phyloP scores from a whole-genome alignment of 2,329 filamentous ascomycete genomes.

The Sclerotinia sclerotiorum region DNA sequence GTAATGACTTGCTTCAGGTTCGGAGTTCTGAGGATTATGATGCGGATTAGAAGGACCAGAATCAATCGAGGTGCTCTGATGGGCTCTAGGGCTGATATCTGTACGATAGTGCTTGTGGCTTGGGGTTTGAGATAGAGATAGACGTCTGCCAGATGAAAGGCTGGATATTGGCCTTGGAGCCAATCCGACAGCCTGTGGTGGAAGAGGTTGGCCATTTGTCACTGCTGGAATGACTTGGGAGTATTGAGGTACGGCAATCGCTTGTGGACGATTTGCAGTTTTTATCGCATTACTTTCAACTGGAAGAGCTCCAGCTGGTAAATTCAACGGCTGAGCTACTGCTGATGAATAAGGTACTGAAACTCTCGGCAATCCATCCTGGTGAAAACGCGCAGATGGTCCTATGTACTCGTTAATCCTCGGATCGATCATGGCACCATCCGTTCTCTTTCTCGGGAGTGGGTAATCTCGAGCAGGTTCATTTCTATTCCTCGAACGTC shows the following conservation, averaged over 20 bases:
- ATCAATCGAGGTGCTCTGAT: neutral
- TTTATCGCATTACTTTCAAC: neutral
- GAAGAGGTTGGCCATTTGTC: neutral
- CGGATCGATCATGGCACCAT: neutral
- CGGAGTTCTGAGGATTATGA: neutral
- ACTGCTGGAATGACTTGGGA: neutral
- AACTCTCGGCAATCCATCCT: neutral
- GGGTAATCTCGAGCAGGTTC: neutral
- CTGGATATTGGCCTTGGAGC: neutral
- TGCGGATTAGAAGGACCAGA: neutral
- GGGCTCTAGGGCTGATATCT: neutral
- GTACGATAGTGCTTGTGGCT: neutral
- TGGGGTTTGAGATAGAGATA: neutral
- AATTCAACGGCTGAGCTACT: no score
- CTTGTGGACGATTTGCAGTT: neutral
- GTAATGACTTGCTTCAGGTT: neutral
- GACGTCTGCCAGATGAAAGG: neutral
- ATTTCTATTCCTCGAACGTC: neutral
- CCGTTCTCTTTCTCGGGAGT: neutral
- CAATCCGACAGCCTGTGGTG: neutral
- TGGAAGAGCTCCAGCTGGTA: neutral
- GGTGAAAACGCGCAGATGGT: neutral
- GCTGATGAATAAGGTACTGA: neutral
- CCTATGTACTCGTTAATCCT: neutral
- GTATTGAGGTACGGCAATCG: neutral